These are phyloP conservation scores for Symbiotaphrina buchneri DNA, from an alignment of 495 filamentous ascomycete species.

Conservation along the genomic window DNA sequence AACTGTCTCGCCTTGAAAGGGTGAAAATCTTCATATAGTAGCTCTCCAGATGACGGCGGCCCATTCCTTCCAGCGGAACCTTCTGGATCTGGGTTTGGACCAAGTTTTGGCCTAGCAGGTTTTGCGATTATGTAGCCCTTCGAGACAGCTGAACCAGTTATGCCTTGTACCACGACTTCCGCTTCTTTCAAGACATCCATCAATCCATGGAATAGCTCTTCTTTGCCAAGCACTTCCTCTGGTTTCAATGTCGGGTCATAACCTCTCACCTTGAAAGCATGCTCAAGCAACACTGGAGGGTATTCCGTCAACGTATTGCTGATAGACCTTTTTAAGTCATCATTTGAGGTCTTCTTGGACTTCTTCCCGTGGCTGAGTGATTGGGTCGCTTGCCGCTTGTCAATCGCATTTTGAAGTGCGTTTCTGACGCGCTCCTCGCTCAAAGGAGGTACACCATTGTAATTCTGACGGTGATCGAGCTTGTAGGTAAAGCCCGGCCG, in stretches of 20 bases:
- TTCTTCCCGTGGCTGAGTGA: conserved; percentile 34
- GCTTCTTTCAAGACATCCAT: conserved; percentile 45
- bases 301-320: conserved; percentile 68
- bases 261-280: conserved; percentile 43
- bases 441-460: conserved; percentile 44
- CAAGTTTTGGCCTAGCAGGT: conserved; percentile 14
- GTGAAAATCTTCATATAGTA: conserved; percentile 89
- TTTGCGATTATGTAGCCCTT: conserved; percentile 86
- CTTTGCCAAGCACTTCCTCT: conserved; percentile 42
- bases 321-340: conserved; percentile 54
- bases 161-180: conserved; percentile 30
- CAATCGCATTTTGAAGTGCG: conserved; percentile 42
- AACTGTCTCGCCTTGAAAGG: conserved; percentile 80
- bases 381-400: conserved; percentile 25
- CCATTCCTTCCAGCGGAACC: conserved; percentile 2
- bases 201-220: conserved; percentile 37
- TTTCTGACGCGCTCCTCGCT: conserved; percentile 46
- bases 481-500: conserved; percentile 55
- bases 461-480: conserved; percentile 64
- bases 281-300: conserved; percentile 69
- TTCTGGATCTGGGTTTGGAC: conserved; percentile 5
- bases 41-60: conserved; percentile 1
- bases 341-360: conserved; percentile 50
- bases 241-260: conserved; percentile 44
- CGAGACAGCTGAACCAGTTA: conserved; percentile 30